These are phyloP conservation scores for Lepiota brunneoincarnata DNA, from an alignment of 768 basidiomycete genomes.

Conservation along the genomic window DNA sequence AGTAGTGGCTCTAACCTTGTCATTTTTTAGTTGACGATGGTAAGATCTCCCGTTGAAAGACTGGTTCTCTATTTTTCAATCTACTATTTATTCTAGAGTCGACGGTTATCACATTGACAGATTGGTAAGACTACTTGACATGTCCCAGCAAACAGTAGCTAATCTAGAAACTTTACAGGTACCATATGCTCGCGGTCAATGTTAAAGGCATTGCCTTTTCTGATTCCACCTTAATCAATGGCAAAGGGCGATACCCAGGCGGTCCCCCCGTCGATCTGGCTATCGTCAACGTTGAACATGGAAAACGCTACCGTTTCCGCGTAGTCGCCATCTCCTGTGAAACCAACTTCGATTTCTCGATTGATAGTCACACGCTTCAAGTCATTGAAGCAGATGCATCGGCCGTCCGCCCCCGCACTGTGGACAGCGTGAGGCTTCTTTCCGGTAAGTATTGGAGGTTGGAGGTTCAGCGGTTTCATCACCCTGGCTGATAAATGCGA, in stretches of 20 bases:
- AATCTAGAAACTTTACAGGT: slow-evolving; percentile 21
- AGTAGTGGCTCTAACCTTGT: neutral
- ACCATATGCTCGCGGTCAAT: slow-evolving; percentile 19
- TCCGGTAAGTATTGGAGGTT: slow-evolving; percentile 39
- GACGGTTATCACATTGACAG: slow-evolving; percentile 41
- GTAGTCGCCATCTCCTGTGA: slow-evolving; percentile 46
- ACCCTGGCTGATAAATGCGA: slow-evolving; percentile 34
- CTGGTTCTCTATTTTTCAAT: neutral
- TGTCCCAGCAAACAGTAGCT: neutral
- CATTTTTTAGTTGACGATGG: slow-evolving; percentile 12
- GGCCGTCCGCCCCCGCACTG: slow-evolving; percentile 23
- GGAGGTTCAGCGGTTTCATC: slow-evolving; percentile 24
- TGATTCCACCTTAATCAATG: slow-evolving; percentile 43
- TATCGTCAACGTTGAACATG: slow-evolving; percentile 35
- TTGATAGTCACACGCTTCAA: slow-evolving; percentile 33
- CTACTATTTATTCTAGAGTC: slow-evolving; percentile 21
- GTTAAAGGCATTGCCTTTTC: slow-evolving; percentile 12
- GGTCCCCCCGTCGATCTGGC: slow-evolving; percentile 32
- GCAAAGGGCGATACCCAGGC: slow-evolving; percentile 36
- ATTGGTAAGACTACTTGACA: slow-evolving; percentile 26
- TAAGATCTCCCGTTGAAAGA: neutral
- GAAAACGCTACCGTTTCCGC: slow-evolving; percentile 50
- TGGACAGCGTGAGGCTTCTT: slow-evolving; percentile 40
- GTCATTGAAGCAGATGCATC: slow-evolving; percentile 42
- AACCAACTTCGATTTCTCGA: slow-evolving; percentile 35